These are phyloP conservation scores for Lactarius hengduanensis DNA, from an alignment of 768 basidiomycete species.

Conservation along the genomic window DNA sequence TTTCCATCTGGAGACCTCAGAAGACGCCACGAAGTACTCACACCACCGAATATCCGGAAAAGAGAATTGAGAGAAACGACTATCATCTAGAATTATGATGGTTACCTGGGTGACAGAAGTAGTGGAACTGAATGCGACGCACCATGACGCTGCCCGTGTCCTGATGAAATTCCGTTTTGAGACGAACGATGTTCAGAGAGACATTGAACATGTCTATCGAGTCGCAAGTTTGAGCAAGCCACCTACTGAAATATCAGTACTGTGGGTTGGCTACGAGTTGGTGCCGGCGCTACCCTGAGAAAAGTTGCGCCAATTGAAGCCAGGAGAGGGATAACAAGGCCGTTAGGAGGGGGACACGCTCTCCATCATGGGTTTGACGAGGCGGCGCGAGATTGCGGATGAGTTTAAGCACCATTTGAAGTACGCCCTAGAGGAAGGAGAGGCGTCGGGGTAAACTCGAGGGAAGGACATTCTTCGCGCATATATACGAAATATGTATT, in stretches of 20 bases:
- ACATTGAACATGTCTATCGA: slow-evolving; percentile 85
- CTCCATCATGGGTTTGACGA: neutral
- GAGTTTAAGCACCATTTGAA: slow-evolving; percentile 15
- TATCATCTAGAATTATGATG: slow-evolving; percentile 46
- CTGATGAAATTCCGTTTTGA: slow-evolving; percentile 47
- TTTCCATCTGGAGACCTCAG: neutral
- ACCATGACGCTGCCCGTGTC: slow-evolving; percentile 45
- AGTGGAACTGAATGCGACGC: slow-evolving; percentile 20
- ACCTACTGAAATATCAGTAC: slow-evolving; percentile 40
- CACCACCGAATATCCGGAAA: slow-evolving; percentile 77
- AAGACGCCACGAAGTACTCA: slow-evolving; percentile 32
- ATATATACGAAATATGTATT: neutral
- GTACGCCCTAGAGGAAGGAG: neutral
- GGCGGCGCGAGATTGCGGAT: slow-evolving; percentile 8
- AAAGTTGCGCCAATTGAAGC: slow-evolving; percentile 54
- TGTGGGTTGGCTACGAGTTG: neutral
- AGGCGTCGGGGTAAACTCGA: neutral
- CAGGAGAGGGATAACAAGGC: slow-evolving; percentile 44
- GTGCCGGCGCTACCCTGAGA: slow-evolving; percentile 43
- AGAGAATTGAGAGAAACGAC: slow-evolving; percentile 88
- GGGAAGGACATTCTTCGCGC: neutral
- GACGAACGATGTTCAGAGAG: slow-evolving; percentile 49
- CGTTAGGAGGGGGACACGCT: slow-evolving; percentile 37
- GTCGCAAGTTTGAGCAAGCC: slow-evolving; percentile 84
- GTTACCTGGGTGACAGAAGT: neutral